Percentiles rank a stretch among this genome's conserved stretches.
Evolutionary conservation across 306 rosid genomes (phyloP).

Genomic region (Quercus glauca): DNA sequence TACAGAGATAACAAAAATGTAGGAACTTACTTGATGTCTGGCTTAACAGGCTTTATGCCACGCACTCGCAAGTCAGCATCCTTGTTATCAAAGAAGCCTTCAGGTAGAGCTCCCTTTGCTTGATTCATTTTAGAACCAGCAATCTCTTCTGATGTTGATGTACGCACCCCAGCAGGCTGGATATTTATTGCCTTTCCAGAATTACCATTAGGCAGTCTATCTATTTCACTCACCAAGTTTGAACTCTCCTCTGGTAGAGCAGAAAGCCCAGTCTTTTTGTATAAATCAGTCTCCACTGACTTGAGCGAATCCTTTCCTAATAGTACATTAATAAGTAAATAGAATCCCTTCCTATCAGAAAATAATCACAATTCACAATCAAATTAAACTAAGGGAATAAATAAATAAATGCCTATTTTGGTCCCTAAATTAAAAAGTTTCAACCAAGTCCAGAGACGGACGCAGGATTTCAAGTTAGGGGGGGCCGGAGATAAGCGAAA

Average conservation of each 20-base stretch:
- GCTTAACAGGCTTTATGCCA: conserved; percentile 85
- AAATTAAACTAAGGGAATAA: neutral
- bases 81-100: conserved; percentile 95
- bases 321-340: neutral
- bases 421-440: neutral
- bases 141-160: conserved; percentile 31
- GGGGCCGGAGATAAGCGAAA: no score
- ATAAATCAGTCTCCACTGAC: conserved; percentile 32
- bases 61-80: conserved; percentile 90
- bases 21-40: conserved; percentile 80
- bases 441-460: no score
- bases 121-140: conserved; percentile 55
- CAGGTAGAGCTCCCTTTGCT: conserved; percentile 77
- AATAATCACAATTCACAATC: no score
- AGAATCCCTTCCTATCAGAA: neutral
- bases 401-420: neutral
- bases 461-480: no score
- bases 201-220: conserved; percentile 23
- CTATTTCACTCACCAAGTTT: conserved; percentile 25
- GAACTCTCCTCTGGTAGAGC: conserved; percentile 25
- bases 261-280: conserved; percentile 24
- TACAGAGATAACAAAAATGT: conserved; percentile 17
- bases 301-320: conserved; percentile 43
- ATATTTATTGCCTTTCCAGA: conserved; percentile 30
- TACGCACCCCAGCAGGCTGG: conserved; percentile 29